Evolutionary conservation across 148 eudicot species (phyloP).

Genomic region (Spergularia marina): DNA sequence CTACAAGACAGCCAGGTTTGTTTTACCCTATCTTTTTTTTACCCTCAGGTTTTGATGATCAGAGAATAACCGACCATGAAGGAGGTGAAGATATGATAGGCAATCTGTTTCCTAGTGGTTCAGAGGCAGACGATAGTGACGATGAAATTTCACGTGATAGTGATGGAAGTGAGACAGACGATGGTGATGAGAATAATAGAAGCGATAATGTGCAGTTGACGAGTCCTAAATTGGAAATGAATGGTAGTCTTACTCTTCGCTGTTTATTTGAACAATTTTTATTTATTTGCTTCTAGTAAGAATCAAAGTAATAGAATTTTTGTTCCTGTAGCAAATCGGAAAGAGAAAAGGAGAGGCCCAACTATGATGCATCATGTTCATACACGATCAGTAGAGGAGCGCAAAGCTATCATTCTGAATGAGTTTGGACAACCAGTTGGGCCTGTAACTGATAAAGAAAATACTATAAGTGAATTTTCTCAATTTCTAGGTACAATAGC

Average conservation of each 20-base stretch:
- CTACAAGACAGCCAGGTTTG: no score
- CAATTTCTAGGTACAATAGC: conserved; percentile 16
- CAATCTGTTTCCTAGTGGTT: not conserved
- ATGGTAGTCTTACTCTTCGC: not conserved
- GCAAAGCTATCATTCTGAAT: conserved; percentile 12
- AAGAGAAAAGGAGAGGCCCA: conserved; percentile 12
- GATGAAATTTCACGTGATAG: not conserved
- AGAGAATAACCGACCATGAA: no score
- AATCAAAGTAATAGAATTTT: no score
- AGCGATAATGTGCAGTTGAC: not conserved
- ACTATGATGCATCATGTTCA: conserved; percentile 20
- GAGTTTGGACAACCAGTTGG: conserved; percentile 16
- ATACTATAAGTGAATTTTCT: conserved; percentile 9
- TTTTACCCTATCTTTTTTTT: no score
- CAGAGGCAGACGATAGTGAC: not conserved
- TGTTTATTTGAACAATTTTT: not conserved
- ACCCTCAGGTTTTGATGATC: not conserved
- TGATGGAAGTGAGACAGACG: not conserved
- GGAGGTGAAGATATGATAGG: not conserved
- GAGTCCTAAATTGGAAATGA: not conserved
- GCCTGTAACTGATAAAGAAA: not conserved
- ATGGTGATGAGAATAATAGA: not conserved
- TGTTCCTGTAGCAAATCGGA: no score
- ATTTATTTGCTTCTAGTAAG: no score
- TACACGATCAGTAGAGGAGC: not conserved